These are phyloP conservation scores for Monilinia fructigena DNA, from an alignment of 2,329 filamentous ascomycete genomes.

Conservation along the genomic window DNA sequence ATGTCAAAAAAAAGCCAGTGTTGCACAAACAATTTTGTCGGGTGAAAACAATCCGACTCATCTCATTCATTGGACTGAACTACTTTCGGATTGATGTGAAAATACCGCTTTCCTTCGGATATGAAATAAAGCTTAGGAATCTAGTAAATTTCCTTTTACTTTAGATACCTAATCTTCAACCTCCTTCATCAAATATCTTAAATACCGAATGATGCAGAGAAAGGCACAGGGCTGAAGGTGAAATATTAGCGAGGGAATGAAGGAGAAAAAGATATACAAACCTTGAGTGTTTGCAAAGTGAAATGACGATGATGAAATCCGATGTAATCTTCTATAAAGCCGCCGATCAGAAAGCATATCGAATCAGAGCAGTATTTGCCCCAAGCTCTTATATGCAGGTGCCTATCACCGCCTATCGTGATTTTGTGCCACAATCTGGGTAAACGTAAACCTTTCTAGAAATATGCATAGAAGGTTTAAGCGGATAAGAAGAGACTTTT, in stretches of 20 bases:
- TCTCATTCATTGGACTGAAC: no score
- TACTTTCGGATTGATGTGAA: background rate
- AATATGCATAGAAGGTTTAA: conserved; percentile 13
- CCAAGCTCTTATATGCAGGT: conserved; percentile 10
- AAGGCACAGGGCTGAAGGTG: conserved; percentile 19
- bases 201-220: background rate
- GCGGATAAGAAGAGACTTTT: background rate
- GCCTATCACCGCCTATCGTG: background rate
- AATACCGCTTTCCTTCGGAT: background rate
- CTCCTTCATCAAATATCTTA: background rate
- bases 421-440: background rate
- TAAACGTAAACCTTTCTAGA: conserved; percentile 7
- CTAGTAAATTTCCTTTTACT: background rate
- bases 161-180: background rate
- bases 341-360: background rate
- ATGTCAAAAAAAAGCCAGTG: background rate
- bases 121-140: background rate
- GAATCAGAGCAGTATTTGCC: conserved; percentile 4
- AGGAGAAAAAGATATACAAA: background rate
- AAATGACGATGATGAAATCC: conserved; percentile 9
- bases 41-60: background rate
- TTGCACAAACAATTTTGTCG: background rate
- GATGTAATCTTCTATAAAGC: background rate
- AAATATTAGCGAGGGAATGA: background rate
- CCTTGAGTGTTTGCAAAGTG: conserved; percentile 3